phyloP scores from a whole-genome alignment of 2,329 filamentous ascomycete species.

The Epichloe festucae region DNA sequence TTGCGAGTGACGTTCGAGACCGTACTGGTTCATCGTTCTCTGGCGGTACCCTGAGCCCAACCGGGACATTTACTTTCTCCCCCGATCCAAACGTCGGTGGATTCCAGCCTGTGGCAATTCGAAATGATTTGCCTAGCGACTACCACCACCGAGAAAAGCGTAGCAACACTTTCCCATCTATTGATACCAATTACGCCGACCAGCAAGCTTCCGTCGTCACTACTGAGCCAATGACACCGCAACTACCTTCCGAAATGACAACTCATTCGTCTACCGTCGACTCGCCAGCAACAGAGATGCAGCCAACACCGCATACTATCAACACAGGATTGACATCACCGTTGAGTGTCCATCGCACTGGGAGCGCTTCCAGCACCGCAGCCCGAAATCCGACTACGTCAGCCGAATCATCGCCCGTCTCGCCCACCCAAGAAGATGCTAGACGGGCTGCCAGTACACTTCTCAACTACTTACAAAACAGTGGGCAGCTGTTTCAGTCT shows the following conservation, averaged over 20 bases:
- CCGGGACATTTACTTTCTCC: slow-evolving; percentile 64
- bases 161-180: slow-evolving; percentile 73
- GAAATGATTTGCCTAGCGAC: slow-evolving; percentile 28
- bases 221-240: slow-evolving; percentile 35
- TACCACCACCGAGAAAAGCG: slow-evolving; percentile 58
- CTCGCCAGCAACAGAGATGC: slow-evolving; percentile 35
- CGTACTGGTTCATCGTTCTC: slow-evolving; percentile 50
- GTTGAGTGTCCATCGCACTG: slow-evolving; percentile 20
- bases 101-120: slow-evolving; percentile 34
- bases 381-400: slow-evolving; percentile 12
- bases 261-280: slow-evolving; percentile 39
- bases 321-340: slow-evolving; percentile 30
- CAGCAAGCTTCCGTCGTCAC: slow-evolving; percentile 16
- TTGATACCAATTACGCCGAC: slow-evolving; percentile 48
- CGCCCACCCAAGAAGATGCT: slow-evolving; percentile 76
- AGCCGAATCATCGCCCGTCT: slow-evolving; percentile 45
- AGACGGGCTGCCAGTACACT: slow-evolving; percentile 69
- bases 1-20: slow-evolving; percentile 19
- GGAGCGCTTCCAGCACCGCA: slow-evolving; percentile 23
- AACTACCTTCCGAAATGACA: slow-evolving; percentile 32
- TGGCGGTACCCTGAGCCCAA: slow-evolving; percentile 58
- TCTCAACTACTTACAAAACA: slow-evolving; percentile 64
- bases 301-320: slow-evolving; percentile 28
- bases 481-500: slow-evolving; percentile 53
- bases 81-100: slow-evolving; percentile 59